Base-by-base conservation (phyloP, 2,329 filamentous ascomycete species). In the Epichloe gansuensis region DNA sequence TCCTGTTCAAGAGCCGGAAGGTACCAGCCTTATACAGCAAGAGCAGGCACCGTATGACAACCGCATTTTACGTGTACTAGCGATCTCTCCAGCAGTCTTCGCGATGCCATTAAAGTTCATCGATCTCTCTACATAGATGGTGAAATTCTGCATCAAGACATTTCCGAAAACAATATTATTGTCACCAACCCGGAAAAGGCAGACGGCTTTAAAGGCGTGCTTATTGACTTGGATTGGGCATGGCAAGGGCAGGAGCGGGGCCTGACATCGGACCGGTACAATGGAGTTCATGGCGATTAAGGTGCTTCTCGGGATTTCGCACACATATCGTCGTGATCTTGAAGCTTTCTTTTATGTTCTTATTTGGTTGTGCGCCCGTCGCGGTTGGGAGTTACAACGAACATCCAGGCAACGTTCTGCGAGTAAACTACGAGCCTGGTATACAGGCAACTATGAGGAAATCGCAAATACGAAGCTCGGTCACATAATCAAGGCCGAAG, bases 201-300 rank as follows among this genome's bases (percentile, higher is more conserved):
- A n/a, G n/a, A n/a, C n/a, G n/a, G n/a, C n/a, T 55, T 46, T 17
- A 52, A 45, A 34, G 53, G 53, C 15, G 50, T 52, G 53, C 42
- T 55, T n/a, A 55, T 55, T 41, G 51, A 52, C 50, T 55, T 9
- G 53, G 52, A 34, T 35, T 55, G 17, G 53, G 41, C 13, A 50
- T 50, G 52, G 52, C 52, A 41, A 54, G 28, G 43, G 3, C 23
- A 23, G n/a, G n/a, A 23, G 23, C 3, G 23, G 23, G 23, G 53
- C 53, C 4, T 15, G 50, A 1, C 43, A 52, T 12, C 42, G 43
- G 5, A 52, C 50, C 15, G 43, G 50, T 34, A 52, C 50, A 4
- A 52, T 52, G 49, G 49, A 46, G 9, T 45, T 44, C 13, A 50
- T 50, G 48, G 47, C 47, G 25, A 49, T 49, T 41, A 17, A 45